phyloP scores from a whole-genome alignment of 371 early-diverging fungal genomes.

The Syncephalastrum racemosum region DNA sequence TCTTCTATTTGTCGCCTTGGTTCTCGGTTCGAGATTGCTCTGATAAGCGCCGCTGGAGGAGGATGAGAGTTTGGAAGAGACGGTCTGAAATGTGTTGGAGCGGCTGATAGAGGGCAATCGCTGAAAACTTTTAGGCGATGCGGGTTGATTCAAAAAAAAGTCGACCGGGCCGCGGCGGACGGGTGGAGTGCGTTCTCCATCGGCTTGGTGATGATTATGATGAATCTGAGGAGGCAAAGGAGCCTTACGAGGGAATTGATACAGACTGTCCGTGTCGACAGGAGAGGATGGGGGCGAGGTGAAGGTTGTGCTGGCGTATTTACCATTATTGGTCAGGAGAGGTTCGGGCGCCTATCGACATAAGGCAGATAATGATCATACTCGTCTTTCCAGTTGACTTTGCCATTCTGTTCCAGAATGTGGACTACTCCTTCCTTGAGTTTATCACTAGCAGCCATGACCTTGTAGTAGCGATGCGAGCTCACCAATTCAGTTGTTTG shows the following conservation, averaged over 20 bases:
- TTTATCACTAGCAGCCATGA: no score
- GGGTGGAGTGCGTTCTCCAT: not conserved
- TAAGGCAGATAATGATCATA: no score
- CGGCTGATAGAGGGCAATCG: conserved; percentile 32
- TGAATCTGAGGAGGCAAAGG: conserved; percentile 35
- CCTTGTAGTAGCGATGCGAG: no score
- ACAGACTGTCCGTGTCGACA: conserved; percentile 24
- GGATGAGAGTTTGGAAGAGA: conserved; percentile 29
- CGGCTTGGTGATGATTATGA: conserved; percentile 2
- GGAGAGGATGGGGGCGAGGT: conserved; percentile 10
- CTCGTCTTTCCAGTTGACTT: no score
- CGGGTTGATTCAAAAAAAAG: conserved; percentile 15
- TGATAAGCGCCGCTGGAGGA: conserved; percentile 17
- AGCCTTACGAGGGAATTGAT: conserved; percentile 47
- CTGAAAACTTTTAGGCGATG: conserved; percentile 27
- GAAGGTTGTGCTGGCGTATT: not conserved
- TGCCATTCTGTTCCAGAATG: no score
- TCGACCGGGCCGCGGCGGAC: conserved; percentile 4
- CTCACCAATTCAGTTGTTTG: no score
- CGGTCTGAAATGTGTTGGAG: conserved; percentile 48
- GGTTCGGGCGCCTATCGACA: no score
- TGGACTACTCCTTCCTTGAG: no score
- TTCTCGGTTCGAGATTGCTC: conserved; percentile 3
- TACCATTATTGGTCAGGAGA: not conserved
- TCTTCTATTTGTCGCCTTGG: conserved; percentile 58